Percentiles rank a stretch among this genome's conserved stretches.
Evolutionary conservation across 2,329 filamentous ascomycete genomes (phyloP).

Genomic region (Torrubiella hemipterigena): DNA sequence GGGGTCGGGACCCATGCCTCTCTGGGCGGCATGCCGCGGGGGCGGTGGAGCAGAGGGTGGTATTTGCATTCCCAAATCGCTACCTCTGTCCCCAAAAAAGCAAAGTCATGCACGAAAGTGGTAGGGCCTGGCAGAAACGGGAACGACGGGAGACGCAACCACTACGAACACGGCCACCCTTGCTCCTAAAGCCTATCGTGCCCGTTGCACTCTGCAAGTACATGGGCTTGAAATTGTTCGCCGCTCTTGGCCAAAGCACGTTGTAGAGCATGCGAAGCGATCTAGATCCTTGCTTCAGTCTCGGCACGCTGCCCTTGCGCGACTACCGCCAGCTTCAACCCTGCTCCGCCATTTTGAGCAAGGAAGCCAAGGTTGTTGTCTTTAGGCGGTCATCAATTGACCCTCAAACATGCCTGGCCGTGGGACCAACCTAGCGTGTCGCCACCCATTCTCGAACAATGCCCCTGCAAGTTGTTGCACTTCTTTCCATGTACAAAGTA

Average conservation of each 20-base stretch:
- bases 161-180: background rate
- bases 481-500: no score
- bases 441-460: no score
- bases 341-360: no score
- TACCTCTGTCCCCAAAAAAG: background rate
- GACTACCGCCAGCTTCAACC: no score
- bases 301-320: no score
- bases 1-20: constrained; percentile 5
- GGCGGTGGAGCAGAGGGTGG: background rate
- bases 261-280: background rate
- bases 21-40: background rate
- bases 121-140: background rate
- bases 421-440: no score
- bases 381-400: no score
- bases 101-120: background rate
- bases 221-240: background rate
- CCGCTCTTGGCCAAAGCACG: background rate
- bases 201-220: no score
- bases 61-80: background rate
- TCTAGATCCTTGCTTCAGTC: no score
- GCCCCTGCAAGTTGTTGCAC: no score
- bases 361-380: no score
- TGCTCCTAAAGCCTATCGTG: background rate
- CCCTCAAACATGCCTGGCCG: no score
- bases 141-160: background rate